Conservation (phyloP, 2,329 filamentous ascomycete species). For the Corynespora cassiicola region DNA sequence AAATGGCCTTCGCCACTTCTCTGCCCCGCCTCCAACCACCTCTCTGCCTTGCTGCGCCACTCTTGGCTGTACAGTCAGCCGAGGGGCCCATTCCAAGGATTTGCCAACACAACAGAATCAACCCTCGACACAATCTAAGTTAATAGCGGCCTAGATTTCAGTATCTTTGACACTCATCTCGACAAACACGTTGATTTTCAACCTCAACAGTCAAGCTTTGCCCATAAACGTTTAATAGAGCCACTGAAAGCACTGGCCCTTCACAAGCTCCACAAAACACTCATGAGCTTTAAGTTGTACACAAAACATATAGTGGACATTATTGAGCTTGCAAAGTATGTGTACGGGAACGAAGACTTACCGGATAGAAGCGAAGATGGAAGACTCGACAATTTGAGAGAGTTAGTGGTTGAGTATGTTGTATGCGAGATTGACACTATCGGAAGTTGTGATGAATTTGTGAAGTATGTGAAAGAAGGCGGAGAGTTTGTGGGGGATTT, state of each 20-base stretch:
- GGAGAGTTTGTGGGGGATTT: conserved; percentile 29
- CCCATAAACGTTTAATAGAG: conserved; percentile 12
- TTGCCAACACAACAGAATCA: no score
- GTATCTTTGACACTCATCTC: no score
- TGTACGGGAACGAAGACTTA: conserved; percentile 15
- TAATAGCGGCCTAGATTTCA: no score
- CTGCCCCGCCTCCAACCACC: no score
- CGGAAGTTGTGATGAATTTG: conserved; percentile 16
- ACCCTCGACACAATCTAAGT: no score
- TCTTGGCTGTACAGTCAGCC: no score
- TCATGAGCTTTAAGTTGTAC: conserved; percentile 19
- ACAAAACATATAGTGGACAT: conserved; percentile 13
- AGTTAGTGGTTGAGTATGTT: conserved; percentile 25
- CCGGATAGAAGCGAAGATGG: conserved; percentile 13
- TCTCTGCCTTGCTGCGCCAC: no score
- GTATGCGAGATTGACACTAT: conserved; percentile 23
- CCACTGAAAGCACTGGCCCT: conserved; percentile 19
- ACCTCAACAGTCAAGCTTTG: no score
- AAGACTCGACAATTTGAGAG: conserved; percentile 16
- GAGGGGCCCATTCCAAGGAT: no score
- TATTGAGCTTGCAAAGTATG: conserved; percentile 18
- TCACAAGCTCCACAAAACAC: conserved; percentile 21
- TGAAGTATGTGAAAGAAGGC: conserved; percentile 24
- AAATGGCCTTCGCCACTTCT: no score
- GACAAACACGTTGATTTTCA: no score